Conservation (phyloP, 208 protist genomes). For the Trypanosoma theileri region DNA sequence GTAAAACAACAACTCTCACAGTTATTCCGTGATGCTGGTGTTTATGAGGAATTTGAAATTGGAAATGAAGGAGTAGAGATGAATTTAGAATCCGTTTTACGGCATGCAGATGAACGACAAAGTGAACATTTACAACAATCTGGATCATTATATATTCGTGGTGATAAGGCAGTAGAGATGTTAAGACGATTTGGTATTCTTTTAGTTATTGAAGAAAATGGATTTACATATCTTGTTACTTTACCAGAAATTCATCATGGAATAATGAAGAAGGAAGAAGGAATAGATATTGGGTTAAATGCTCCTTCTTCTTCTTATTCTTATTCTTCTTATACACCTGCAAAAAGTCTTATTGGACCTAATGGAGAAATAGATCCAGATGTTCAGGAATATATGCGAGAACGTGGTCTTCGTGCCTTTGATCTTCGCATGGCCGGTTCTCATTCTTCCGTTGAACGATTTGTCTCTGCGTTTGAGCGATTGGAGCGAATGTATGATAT, state of each 20-base stretch:
- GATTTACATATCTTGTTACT: slow-evolving; percentile 72
- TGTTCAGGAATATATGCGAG: slow-evolving; percentile 71
- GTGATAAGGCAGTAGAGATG: slow-evolving; percentile 70
- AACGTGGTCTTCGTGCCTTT: slow-evolving; percentile 70
- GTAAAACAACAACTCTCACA: slow-evolving; percentile 69
- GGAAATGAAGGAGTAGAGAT: slow-evolving; percentile 40
- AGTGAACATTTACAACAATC: slow-evolving; percentile 62
- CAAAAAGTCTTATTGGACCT: slow-evolving; percentile 53
- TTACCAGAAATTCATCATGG: slow-evolving; percentile 51
- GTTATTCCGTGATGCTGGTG: slow-evolving; percentile 62
- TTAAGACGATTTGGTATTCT: slow-evolving; percentile 74
- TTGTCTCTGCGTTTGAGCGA: slow-evolving; percentile 77
- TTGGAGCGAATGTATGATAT: slow-evolving; percentile 76
- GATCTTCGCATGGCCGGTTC: slow-evolving; percentile 83
- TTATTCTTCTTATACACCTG: slow-evolving; percentile 45
- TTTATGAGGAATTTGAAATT: slow-evolving; percentile 76
- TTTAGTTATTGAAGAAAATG: slow-evolving; percentile 68
- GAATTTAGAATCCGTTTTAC: slow-evolving; percentile 68
- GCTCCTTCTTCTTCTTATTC: too few species aligned
- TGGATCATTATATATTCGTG: slow-evolving; percentile 68
- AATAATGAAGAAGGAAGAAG: background rate
- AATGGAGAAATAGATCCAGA: slow-evolving; percentile 78
- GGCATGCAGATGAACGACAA: slow-evolving; percentile 66
- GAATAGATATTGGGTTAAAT: background rate
- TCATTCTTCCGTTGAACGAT: slow-evolving; percentile 68